Evolutionary conservation across 805 yeast genomes (phyloP).

Genomic region (Metschnikowia lunata): DNA sequence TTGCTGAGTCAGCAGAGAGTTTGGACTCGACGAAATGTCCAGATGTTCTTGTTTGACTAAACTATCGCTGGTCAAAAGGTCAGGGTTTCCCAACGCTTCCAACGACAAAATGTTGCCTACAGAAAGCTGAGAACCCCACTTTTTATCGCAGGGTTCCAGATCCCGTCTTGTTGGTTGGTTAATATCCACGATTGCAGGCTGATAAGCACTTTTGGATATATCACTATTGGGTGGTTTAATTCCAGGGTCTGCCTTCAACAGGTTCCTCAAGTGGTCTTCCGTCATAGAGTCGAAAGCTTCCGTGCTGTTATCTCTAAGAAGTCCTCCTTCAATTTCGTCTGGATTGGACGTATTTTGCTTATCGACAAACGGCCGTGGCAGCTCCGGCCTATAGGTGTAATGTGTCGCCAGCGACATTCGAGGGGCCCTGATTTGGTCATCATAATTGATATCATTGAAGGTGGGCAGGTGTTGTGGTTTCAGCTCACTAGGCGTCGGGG

Average conservation of each 20-base stretch:
- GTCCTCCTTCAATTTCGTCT: not conserved
- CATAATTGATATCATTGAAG: constrained; percentile 36
- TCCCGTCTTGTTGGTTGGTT: constrained; percentile 15
- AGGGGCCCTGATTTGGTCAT: constrained; percentile 54
- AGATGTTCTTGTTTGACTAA: not conserved
- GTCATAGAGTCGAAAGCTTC: constrained; percentile 1
- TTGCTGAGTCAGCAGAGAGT: constrained; percentile 1
- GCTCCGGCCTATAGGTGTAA: constrained; percentile 22
- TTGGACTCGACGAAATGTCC: not conserved
- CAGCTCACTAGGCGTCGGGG: constrained; percentile 1
- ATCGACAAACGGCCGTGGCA: constrained; percentile 15
- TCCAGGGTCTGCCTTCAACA: constrained; percentile 3
- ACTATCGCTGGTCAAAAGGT: not conserved
- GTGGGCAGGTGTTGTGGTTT: constrained; percentile 12
- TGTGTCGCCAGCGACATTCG: constrained; percentile 40
- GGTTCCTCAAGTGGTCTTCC: constrained; percentile 4
- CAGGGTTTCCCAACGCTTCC: not conserved
- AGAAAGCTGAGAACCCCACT: constrained; percentile 6
- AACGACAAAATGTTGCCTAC: constrained; percentile 7
- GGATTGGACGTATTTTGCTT: not conserved
- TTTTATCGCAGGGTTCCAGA: constrained; percentile 15
- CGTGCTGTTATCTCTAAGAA: not conserved
- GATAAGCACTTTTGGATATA: constrained; percentile 1
- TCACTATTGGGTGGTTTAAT: not conserved
- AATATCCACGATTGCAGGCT: constrained; percentile 16